Evolutionary conservation across 345 rosid genomes (phyloP).

Genomic region (Arabidopsis suecica): DNA sequence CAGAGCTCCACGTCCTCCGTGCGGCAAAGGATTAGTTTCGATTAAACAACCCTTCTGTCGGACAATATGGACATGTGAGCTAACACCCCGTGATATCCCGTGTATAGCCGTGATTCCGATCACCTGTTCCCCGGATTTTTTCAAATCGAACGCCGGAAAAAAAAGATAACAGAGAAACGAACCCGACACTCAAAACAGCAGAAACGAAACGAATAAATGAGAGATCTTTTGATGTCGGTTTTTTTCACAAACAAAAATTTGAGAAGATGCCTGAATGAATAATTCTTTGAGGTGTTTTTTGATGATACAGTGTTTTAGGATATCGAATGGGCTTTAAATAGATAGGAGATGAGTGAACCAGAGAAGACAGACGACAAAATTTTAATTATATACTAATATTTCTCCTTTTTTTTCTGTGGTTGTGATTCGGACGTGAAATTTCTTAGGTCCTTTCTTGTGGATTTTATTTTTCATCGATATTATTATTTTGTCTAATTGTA

Average conservation of each 20-base stretch:
- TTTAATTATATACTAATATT: not conserved
- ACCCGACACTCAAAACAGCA: constrained; percentile 41
- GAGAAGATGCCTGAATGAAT: not conserved
- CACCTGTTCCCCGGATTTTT: constrained; percentile 57
- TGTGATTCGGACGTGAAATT: constrained; percentile 26
- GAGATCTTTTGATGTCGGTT: constrained; percentile 26
- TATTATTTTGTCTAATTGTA: not conserved
- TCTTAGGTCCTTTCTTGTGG: not conserved
- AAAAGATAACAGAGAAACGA: not conserved
- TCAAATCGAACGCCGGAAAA: constrained; percentile 26
- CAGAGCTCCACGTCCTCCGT: constrained; percentile 99
- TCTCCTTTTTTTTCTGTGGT: not conserved
- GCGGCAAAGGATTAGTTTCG: constrained; percentile 94
- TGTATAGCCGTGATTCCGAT: constrained; percentile 99
- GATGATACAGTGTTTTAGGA: constrained; percentile 19
- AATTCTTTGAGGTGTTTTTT: not conserved
- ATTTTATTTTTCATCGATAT: not conserved
- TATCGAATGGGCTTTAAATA: constrained; percentile 44
- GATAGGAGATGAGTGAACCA: constrained; percentile 53
- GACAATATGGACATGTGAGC: constrained; percentile 74
- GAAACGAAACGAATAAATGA: not conserved
- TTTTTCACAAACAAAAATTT: not conserved
- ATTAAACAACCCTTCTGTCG: constrained; percentile 87
- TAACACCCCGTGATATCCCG: constrained; percentile 59
- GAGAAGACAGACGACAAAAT: constrained; percentile 9